Percentiles rank a stretch among this genome's conserved stretches.
These are phyloP conservation scores for Hymenotorrendiella dingleyae DNA, from an alignment of 2,329 filamentous ascomycete species.

Conservation along the genomic window DNA sequence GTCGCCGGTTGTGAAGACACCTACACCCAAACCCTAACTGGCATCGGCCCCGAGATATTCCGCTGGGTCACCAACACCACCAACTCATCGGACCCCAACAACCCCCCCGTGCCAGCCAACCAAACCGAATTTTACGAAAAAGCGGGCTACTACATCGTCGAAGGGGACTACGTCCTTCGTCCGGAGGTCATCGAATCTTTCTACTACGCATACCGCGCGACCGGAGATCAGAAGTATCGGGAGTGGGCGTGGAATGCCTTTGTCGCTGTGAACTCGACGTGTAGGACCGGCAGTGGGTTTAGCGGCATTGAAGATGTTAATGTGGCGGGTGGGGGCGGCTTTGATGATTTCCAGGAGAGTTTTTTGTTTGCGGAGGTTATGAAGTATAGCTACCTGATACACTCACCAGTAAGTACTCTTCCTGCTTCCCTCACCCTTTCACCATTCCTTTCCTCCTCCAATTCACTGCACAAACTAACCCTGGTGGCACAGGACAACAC, in stretches of 20 bases:
- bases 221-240: slow-evolving; percentile 68
- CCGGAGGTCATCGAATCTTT: slow-evolving; percentile 79
- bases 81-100: slow-evolving; percentile 34
- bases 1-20: slow-evolving; percentile 69
- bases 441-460: background rate
- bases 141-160: slow-evolving; percentile 67
- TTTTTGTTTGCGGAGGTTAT: slow-evolving; percentile 85
- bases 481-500: slow-evolving; percentile 29
- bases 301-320: slow-evolving; percentile 63
- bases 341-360: slow-evolving; percentile 71
- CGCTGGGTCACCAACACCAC: slow-evolving; percentile 48
- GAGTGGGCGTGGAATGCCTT: slow-evolving; percentile 83
- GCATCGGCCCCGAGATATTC: slow-evolving; percentile 73
- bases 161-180: slow-evolving; percentile 59
- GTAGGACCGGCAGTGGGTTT: slow-evolving; percentile 61
- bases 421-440: background rate
- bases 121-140: slow-evolving; percentile 55
- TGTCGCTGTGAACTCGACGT: slow-evolving; percentile 57
- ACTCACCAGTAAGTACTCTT: slow-evolving; percentile 24
- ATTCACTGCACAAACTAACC: too few species aligned
- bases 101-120: slow-evolving; percentile 35
- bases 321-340: slow-evolving; percentile 50
- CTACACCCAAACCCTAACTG: slow-evolving; percentile 61
- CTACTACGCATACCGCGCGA: slow-evolving; percentile 82
- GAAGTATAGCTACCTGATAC: slow-evolving; percentile 75